phyloP scores from a whole-genome alignment of 2,329 filamentous ascomycete genomes.

The Parastagonospora avenae region DNA sequence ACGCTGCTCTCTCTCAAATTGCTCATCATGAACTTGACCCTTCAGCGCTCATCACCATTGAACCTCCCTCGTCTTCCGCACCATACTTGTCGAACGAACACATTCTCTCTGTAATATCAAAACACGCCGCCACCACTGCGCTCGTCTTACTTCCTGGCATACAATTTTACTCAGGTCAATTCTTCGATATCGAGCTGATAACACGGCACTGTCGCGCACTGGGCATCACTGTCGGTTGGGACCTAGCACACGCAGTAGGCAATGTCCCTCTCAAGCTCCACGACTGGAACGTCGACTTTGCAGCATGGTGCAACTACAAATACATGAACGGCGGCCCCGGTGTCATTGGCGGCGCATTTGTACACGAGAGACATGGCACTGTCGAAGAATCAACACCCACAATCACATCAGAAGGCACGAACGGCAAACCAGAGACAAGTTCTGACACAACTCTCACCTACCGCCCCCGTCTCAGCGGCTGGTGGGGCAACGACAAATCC shows the following conservation, averaged over 20 bases:
- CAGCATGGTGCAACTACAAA: constrained; percentile 93
- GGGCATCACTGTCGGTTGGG: constrained; percentile 81
- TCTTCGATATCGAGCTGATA: constrained; percentile 81
- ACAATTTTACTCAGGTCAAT: constrained; percentile 90
- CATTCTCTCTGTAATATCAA: constrained; percentile 74
- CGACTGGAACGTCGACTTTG: constrained; percentile 91
- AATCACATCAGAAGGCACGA: constrained; percentile 15
- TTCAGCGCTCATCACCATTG: constrained; percentile 74
- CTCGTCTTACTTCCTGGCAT: constrained; percentile 83
- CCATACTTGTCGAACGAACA: constrained; percentile 72
- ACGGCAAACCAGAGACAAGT: constrained; percentile 16
- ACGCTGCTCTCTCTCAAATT: constrained; percentile 83
- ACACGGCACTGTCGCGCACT: constrained; percentile 75
- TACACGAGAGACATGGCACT: constrained; percentile 74
- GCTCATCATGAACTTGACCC: constrained; percentile 69
- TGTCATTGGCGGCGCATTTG: constrained; percentile 77
- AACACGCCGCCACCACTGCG: constrained; percentile 73
- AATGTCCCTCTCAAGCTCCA: constrained; percentile 81
- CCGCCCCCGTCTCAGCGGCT: constrained; percentile 73
- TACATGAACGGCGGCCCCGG: constrained; percentile 89
- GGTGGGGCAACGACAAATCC: constrained; percentile 83
- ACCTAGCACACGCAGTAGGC: constrained; percentile 83
- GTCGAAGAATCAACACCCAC: constrained; percentile 47
- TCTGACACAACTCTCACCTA: constrained; percentile 53
- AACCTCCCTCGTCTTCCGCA: constrained; percentile 57